Percentiles rank a stretch among this genome's conserved stretches.
Evolutionary conservation across 2,329 filamentous ascomycete species (phyloP).

Genomic region (Phyllosticta citribraziliensis): DNA sequence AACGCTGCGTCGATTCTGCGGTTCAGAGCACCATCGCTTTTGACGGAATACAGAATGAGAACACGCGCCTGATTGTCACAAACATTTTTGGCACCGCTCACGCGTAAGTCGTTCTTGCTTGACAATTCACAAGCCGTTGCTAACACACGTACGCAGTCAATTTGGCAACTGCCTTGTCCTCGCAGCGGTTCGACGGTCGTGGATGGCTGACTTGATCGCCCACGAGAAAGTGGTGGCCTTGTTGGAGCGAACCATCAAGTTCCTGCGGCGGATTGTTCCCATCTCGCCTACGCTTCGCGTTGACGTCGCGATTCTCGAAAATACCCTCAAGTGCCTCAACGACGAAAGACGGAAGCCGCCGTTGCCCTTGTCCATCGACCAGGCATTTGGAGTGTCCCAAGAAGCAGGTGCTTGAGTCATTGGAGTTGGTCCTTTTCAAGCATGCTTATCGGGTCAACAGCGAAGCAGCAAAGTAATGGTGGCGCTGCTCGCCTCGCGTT

Average conservation of each 20-base stretch:
- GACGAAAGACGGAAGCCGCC: constrained; percentile 6
- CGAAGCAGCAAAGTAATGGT: neutral
- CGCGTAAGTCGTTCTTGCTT: constrained; percentile 56
- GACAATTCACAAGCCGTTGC: constrained; percentile 15
- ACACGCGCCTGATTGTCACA: constrained; percentile 70
- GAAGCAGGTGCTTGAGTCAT: neutral
- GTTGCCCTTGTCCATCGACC: neutral
- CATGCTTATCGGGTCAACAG: neutral
- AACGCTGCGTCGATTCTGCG: constrained; percentile 45
- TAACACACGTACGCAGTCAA: constrained; percentile 51
- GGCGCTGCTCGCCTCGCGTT: constrained; percentile 9
- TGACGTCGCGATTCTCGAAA: constrained; percentile 63
- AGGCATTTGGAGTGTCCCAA: neutral
- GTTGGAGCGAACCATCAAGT: constrained; percentile 63
- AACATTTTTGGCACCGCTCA: constrained; percentile 93
- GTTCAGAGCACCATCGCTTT: constrained; percentile 82
- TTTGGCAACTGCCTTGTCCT: constrained; percentile 94
- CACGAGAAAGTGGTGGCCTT: constrained; percentile 44
- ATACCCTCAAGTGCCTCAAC: constrained; percentile 16
- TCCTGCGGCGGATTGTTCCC: constrained; percentile 59
- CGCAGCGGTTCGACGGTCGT: constrained; percentile 64
- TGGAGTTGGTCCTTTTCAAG: neutral
- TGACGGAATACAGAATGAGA: constrained; percentile 46
- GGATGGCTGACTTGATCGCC: constrained; percentile 49
- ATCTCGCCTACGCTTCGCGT: constrained; percentile 65